Evolutionary conservation across 805 yeast species (phyloP).

Genomic region (Teunomyces lycoperdinae): DNA sequence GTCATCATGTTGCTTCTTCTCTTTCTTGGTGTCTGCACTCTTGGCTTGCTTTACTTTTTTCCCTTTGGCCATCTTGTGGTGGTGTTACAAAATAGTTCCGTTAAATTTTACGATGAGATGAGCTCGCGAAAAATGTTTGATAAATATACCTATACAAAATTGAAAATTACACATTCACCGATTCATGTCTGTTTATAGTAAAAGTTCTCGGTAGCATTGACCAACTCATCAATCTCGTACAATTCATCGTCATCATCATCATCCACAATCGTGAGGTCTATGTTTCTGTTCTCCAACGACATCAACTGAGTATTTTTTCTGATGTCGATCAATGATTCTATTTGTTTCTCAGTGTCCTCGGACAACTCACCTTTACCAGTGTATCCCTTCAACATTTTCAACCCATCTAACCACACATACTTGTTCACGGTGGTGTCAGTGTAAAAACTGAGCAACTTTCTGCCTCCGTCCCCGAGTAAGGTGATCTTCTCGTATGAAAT

Average conservation of each 20-base stretch:
- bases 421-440: constrained; percentile 68
- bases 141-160: not conserved
- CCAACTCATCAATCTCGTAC: constrained; percentile 26
- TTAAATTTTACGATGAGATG: constrained; percentile 1
- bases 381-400: constrained; percentile 47
- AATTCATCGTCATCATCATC: constrained; percentile 26
- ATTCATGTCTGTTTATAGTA: constrained; percentile 15
- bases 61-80: constrained; percentile 9
- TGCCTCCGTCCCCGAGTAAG: constrained; percentile 41
- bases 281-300: constrained; percentile 28
- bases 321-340: constrained; percentile 31
- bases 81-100: not conserved
- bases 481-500: constrained; percentile 56
- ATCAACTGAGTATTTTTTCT: constrained; percentile 41
- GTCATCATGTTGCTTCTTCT: constrained; percentile 34
- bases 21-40: not conserved
- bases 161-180: not conserved
- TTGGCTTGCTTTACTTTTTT: not conserved
- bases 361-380: constrained; percentile 32
- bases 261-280: constrained; percentile 16
- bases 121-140: constrained; percentile 2
- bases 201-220: constrained; percentile 21
- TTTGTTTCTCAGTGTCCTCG: constrained; percentile 35
- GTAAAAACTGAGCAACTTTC: constrained; percentile 54
- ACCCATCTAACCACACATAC: constrained; percentile 76